Evolutionary conservation across 345 rosid genomes (phyloP), one percentile per base, ranked within the genome.

Genomic region (Kandelia obovata): DNA sequence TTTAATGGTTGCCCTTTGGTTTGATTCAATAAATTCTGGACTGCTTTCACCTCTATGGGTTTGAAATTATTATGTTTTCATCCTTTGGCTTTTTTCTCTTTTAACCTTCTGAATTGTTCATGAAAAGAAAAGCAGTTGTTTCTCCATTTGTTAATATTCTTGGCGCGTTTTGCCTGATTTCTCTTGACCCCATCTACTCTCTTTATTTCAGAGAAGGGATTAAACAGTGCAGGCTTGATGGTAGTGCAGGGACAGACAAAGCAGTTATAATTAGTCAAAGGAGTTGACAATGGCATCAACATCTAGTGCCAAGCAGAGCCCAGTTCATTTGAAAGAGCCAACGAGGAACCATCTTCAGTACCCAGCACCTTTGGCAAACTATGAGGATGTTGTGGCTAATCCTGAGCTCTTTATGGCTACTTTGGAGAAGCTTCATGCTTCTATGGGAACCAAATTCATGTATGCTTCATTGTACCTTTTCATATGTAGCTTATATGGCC

Each of bases 391-490:
- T 58, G 81, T 77, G 31, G 83, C 77, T 32, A 78, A 66, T 63
- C 81, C 92, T 17, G 81, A 75, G 71, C 96, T 84, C 56, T 95
- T 95, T 79, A 78, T 85, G 84, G 32, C 75, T 51, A 80, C 99
- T 23, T 75, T 95, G 74, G 91, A 95, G 88, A 82, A 82, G 73
- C 86, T 95, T 2, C 99, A 95, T 80, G 80, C 88, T 53, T 70
- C 80, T 35, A 77, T 95, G 96, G 83, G 91, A 53, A 89, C 99
- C 67, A 95, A 92, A 76, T 95, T 95, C 82, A 90, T 92, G 99
- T 90, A 80, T 77, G 85, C 68, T 70, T 65, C 66, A 46, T 66
- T 5, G 7, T 53, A n/a, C n/a, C 20, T 34, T 56, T 25, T 25
- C 13, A 11, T 51, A 11, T 5, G 17, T 46, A 16, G 31, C 28